Evolutionary conservation across 371 early-diverging fungal species (phyloP).

Genomic region (Basidiobolus heterosporus): DNA sequence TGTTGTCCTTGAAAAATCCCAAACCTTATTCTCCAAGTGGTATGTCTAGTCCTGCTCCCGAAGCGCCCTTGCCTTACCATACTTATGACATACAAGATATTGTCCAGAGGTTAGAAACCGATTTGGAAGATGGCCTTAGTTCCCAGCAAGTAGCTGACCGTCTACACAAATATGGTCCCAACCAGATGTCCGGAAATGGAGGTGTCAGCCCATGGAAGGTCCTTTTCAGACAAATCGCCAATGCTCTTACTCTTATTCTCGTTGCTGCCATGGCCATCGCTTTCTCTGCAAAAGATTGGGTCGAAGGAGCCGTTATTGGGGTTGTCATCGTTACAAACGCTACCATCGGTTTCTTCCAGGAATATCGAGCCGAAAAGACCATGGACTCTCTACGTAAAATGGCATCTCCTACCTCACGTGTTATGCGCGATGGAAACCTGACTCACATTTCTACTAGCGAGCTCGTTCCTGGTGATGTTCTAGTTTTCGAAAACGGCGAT

Average conservation of each 20-base stretch:
- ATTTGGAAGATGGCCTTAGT: slow-evolving; percentile 40
- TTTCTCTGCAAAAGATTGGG: slow-evolving; percentile 34
- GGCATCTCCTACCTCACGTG: slow-evolving; percentile 55
- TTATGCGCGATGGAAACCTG: slow-evolving; percentile 60
- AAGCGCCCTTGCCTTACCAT: no score
- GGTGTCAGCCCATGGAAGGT: slow-evolving; percentile 49
- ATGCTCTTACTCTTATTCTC: slow-evolving; percentile 70
- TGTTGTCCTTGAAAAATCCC: no score
- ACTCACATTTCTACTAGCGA: slow-evolving; percentile 41
- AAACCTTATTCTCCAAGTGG: no score
- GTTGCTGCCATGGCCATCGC: slow-evolving; percentile 43
- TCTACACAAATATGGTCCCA: slow-evolving; percentile 42
- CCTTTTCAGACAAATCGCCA: slow-evolving; percentile 58
- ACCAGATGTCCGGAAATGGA: slow-evolving; percentile 47
- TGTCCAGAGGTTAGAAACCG: slow-evolving; percentile 19
- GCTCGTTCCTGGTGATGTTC: slow-evolving; percentile 75
- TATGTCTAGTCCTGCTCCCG: no score
- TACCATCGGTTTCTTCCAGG: slow-evolving; percentile 71
- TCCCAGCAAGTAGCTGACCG: slow-evolving; percentile 27
- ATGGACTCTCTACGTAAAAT: slow-evolving; percentile 68
- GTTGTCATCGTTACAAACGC: slow-evolving; percentile 62
- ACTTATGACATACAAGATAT: no score
- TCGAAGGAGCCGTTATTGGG: slow-evolving; percentile 48
- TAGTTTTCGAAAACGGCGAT: slow-evolving; percentile 73
- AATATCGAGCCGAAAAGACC: slow-evolving; percentile 75